Evolutionary conservation across 768 basidiomycete species (phyloP), one percentile per base, ranked within the genome.

Genomic region (Podaxis pistillaris): DNA sequence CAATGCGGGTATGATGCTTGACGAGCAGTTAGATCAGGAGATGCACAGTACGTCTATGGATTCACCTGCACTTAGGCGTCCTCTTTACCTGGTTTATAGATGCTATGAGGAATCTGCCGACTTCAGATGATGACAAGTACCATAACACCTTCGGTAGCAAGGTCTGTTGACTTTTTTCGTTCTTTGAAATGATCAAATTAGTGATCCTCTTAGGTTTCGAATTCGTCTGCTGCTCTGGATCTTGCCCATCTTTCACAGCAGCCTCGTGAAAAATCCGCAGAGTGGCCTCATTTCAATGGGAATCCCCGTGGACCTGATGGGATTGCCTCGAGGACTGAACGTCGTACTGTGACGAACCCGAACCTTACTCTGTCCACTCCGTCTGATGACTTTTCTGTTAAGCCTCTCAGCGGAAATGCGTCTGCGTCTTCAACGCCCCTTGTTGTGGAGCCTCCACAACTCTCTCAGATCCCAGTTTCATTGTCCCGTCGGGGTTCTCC

Each of bases 1-100:
- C 73, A 93, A 93, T 70, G 85, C 90, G 44, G 92, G 91, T 33
- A 89, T 94, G 88, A 88, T 96, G 86, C 78, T 96, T 64, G 94
- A 96, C 67, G 91, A 96, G 73, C 93, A 96, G 70, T 76, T 96
- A 67, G 94, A 96, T 70, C 87, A 93, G 76, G 94, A 96, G 72
- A 94, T 96, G 86, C 89, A 95, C 71, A 94, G 94, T 94, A 68
- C 68, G 90, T 83, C 28, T 46, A 7, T 47, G 33, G n/a, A 51
- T 28, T 36, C 64, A 56, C 49, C 40, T 60, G 15, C 41, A 7
- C 33, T 41, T 56, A 56, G 58, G 62, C 47, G 24, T 24, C 67
- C 61, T 64, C 37, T 59, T 65, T 49, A 68, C 63, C 41, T 30
- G 66, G 28, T 60, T 38, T 60, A 8, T 73, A 94, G 93, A 93